Evolutionary conservation across 2,329 filamentous ascomycete species (phyloP), one percentile per base, ranked within the genome.

Genomic region (Aspergillus udagawae): DNA sequence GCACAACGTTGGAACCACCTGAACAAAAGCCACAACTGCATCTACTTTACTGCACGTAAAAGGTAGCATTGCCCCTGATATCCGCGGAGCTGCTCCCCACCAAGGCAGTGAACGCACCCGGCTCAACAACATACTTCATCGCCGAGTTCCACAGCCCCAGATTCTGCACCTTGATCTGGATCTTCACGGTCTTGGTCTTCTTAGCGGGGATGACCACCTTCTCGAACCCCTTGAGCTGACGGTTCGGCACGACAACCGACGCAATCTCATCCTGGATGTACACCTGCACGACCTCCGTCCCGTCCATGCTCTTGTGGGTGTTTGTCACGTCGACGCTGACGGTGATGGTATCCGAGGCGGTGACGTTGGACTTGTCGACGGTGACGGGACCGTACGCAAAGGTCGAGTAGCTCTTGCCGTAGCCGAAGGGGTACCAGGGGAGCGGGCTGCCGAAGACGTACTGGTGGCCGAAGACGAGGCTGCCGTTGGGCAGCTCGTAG

Each of bases 91-190:
- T 82, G n/a, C 74, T 72, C 2, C 87, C 88, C 17, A 87, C 81
- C 54, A 80, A 76, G 9, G 90, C 75, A 4, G 79, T 73, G 69
- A 91, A 91, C 44, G 86, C 81, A 1, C 88, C 88, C 3, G 83
- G 82, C 78, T 91, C 89, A 41, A 91, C 87, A 25, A 89, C 86
- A 70, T 91, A 91, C 70, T 86, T 75, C 85, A 90, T 88, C 35
- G 73, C 77, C 12, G 73, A 64, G 68, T 84, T 76, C 83, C 83
- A 86, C 7, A 86, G 65, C 0, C 83, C 83, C 61, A 84, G 70
- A 50, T 82, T 77, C 21, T 69, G 64, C 3, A 85, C 76, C 29
- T 79, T 66, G 21, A 86, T 65, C 20, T 81, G 76, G 27, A 88
- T 76, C 35, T 74, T 66, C 0, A 83, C 79, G 38, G 74, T 81